These are phyloP conservation scores for Coprinopsis marcescibilis DNA, from an alignment of 768 basidiomycete species.

Conservation along the genomic window DNA sequence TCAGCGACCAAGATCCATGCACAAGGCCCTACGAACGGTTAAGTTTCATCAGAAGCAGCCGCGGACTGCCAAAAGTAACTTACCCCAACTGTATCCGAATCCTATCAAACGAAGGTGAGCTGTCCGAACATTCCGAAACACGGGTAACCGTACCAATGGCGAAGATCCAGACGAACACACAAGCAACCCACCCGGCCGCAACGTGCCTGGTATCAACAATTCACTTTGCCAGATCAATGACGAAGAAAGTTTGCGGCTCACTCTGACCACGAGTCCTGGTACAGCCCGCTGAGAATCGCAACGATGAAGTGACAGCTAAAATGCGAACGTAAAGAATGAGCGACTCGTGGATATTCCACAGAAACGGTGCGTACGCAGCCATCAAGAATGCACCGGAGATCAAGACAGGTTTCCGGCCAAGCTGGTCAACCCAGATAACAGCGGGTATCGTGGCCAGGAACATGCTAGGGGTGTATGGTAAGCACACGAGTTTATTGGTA, in stretches of 20 bases:
- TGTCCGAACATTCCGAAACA: not conserved
- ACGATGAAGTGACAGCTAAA: slow-evolving; percentile 63
- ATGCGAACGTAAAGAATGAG: slow-evolving; percentile 1
- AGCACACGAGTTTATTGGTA: not conserved
- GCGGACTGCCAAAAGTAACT: too few species aligned
- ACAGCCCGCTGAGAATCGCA: slow-evolving; percentile 58
- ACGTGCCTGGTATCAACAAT: not conserved
- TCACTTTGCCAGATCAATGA: not conserved
- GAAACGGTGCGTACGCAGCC: slow-evolving; percentile 40
- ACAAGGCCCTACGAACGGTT: slow-evolving; percentile 40
- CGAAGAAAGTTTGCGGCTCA: slow-evolving; percentile 22
- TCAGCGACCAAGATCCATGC: slow-evolving; percentile 76
- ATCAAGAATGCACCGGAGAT: slow-evolving; percentile 71
- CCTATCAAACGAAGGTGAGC: slow-evolving; percentile 21
- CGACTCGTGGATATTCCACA: not conserved
- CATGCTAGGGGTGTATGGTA: slow-evolving; percentile 37
- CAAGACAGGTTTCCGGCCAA: slow-evolving; percentile 69
- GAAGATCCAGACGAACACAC: slow-evolving; percentile 69
- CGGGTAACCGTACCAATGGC: slow-evolving; percentile 45
- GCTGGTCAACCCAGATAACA: slow-evolving; percentile 73
- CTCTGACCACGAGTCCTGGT: slow-evolving; percentile 47
- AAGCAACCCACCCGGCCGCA: slow-evolving; percentile 72
- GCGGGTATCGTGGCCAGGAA: slow-evolving; percentile 76
- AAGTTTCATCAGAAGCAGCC: not conserved
- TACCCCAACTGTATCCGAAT: slow-evolving; percentile 75